Percentiles rank a stretch among this genome's conserved stretches.
Conservation (phyloP, 129 eudicot species). For the Pittosporum tobira region DNA sequence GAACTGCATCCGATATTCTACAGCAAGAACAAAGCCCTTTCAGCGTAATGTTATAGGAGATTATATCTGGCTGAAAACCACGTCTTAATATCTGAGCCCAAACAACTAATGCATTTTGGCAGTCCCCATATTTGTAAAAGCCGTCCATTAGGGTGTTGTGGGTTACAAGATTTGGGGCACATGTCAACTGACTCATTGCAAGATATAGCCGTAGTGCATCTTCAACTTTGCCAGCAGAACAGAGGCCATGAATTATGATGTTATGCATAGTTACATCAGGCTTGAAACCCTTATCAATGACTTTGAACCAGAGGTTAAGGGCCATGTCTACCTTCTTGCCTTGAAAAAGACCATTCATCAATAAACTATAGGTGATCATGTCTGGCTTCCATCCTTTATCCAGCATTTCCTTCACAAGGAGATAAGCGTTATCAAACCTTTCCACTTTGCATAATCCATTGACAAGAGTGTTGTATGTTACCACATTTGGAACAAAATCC, state of each 20-base stretch:
- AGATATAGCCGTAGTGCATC: constrained; percentile 51
- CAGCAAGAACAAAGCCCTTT: constrained; percentile 71
- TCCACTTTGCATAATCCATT: constrained; percentile 62
- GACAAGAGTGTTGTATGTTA: constrained; percentile 70
- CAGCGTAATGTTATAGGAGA: constrained; percentile 72
- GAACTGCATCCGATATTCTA: constrained; percentile 43
- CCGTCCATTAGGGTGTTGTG: constrained; percentile 91
- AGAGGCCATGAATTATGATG: constrained; percentile 79
- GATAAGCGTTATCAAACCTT: constrained; percentile 61
- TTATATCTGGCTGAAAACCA: constrained; percentile 70
- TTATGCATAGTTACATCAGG: constrained; percentile 86
- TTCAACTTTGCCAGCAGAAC: constrained; percentile 55
- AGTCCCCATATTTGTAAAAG: constrained; percentile 62
- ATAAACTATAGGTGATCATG: constrained; percentile 54
- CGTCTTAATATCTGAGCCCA: constrained; percentile 63
- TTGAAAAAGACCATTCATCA: constrained; percentile 74
- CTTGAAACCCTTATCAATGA: constrained; percentile 39
- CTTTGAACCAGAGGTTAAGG: constrained; percentile 48
- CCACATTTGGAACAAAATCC: constrained; percentile 52
- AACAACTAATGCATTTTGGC: constrained; percentile 40
- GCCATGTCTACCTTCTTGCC: constrained; percentile 55
- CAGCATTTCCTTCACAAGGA: constrained; percentile 58
- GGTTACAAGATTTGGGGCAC: constrained; percentile 74
- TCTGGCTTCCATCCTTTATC: constrained; percentile 60
- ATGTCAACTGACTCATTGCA: constrained; percentile 41